phyloP scores from a whole-genome alignment of 1,284 basidiomycete genomes.

The Anthracocystis panici-leucophaei region DNA sequence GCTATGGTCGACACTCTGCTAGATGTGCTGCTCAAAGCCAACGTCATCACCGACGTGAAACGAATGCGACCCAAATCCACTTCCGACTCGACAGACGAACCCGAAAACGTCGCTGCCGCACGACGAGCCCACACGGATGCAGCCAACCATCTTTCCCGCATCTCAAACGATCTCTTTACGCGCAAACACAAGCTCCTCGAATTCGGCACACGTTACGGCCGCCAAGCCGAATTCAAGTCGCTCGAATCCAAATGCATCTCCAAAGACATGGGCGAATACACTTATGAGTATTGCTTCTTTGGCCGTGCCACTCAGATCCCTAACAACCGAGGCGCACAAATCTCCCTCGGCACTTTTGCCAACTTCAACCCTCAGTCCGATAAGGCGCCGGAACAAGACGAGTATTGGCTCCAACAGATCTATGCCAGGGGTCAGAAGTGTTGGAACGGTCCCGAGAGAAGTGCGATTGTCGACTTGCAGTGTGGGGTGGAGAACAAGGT shows the following conservation, averaged over 20 bases:
- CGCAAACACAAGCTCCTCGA: constrained; percentile 74
- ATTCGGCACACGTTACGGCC: constrained; percentile 78
- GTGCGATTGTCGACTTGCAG: constrained; percentile 80
- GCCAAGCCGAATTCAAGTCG: constrained; percentile 94
- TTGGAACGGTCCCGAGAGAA: constrained; percentile 96
- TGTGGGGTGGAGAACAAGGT: constrained; percentile 90
- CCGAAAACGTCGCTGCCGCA: constrained; percentile 66
- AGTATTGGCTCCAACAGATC: constrained; percentile 83
- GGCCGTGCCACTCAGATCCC: constrained; percentile 88
- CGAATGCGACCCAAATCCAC: constrained; percentile 36
- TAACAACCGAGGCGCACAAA: constrained; percentile 81
- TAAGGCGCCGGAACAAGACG: constrained; percentile 74
- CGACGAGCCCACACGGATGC: constrained; percentile 74
- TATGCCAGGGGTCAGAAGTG: constrained; percentile 85
- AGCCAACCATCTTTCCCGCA: constrained; percentile 56
- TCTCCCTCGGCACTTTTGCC: constrained; percentile 77
- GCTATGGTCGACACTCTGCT: constrained; percentile 77
- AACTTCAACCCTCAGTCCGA: constrained; percentile 80
- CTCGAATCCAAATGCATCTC: constrained; percentile 82
- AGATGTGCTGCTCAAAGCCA: constrained; percentile 78
- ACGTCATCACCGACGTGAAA: constrained; percentile 72
- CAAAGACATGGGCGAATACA: constrained; percentile 93
- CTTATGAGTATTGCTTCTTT: constrained; percentile 96
- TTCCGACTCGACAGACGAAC: constrained; percentile 14
- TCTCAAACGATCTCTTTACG: constrained; percentile 73